Percentiles rank a stretch among this genome's conserved stretches.
Evolutionary conservation across 78 protist genomes (phyloP).

Genomic region (Parvularia atlantis): DNA sequence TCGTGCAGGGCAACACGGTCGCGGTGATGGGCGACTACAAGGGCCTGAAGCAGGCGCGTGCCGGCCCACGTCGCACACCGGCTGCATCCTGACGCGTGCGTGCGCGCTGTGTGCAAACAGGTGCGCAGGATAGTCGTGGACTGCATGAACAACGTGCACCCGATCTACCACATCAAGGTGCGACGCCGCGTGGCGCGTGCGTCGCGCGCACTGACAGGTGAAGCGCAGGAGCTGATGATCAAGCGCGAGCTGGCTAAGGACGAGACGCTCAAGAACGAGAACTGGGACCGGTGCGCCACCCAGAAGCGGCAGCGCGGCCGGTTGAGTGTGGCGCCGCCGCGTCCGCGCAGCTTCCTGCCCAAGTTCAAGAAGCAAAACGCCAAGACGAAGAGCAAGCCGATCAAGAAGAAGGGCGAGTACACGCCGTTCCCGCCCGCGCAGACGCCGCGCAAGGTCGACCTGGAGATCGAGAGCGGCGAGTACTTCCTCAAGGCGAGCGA

Average conservation of each 20-base stretch:
- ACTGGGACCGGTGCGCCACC: constrained; percentile 94
- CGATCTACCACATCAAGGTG: constrained; percentile 91
- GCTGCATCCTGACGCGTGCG: background rate
- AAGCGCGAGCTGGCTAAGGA: constrained; percentile 87
- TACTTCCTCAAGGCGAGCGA: constrained; percentile 52
- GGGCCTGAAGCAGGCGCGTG: constrained; percentile 27
- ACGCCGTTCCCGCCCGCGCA: constrained; percentile 78
- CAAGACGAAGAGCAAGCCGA: constrained; percentile 23
- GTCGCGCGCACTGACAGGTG: background rate
- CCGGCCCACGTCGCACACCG: background rate
- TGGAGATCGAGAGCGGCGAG: constrained; percentile 72
- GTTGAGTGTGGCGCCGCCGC: too few species aligned
- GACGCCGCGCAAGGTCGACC: constrained; percentile 58
- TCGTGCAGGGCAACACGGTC: constrained; percentile 97
- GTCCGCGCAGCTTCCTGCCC: constrained; percentile 56
- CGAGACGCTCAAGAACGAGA: constrained; percentile 59
- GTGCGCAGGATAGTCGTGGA: constrained; percentile 85
- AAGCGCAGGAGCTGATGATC: constrained; percentile 87
- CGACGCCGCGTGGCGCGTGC: background rate
- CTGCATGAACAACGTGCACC: constrained; percentile 96
- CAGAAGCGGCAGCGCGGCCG: background rate
- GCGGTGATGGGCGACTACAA: constrained; percentile 78
- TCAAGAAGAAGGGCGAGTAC: constrained; percentile 32
- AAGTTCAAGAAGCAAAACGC: constrained; percentile 72
- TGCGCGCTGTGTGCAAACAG: background rate